phyloP scores from a whole-genome alignment of 345 rosid species.

The Boechera retrofracta region DNA sequence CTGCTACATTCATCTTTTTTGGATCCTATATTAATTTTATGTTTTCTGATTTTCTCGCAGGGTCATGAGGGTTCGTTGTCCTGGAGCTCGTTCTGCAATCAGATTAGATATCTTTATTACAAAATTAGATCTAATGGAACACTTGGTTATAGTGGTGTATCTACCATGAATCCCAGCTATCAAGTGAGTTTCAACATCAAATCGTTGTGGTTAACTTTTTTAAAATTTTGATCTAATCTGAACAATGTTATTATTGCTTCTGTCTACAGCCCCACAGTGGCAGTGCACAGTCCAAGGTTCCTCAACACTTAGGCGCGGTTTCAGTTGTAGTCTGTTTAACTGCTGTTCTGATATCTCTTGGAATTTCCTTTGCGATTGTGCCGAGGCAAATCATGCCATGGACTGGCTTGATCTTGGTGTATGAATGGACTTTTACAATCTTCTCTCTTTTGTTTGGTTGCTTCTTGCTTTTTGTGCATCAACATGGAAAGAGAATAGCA shows the following conservation, averaged over 20 bases:
- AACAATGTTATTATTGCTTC: conserved; percentile 20
- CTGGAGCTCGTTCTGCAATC: conserved; percentile 63
- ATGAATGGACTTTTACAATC: conserved; percentile 87
- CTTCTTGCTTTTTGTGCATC: conserved; percentile 68
- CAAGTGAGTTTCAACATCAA: conserved; percentile 51
- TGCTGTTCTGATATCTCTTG: conserved; percentile 60
- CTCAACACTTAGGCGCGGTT: conserved; percentile 69
- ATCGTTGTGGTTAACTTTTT: neutral
- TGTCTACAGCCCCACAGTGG: conserved; percentile 52
- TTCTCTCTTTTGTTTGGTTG: conserved; percentile 71
- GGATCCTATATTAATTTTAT: conserved; percentile 1
- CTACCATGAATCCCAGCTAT: conserved; percentile 54
- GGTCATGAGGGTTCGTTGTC: conserved; percentile 53
- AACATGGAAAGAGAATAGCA: conserved; percentile 67
- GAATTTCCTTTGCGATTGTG: conserved; percentile 64
- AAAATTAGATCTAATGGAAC: conserved; percentile 60
- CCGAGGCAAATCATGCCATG: conserved; percentile 94
- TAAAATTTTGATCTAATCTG: conserved; percentile 9
- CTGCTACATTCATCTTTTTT: conserved; percentile 12
- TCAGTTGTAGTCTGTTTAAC: conserved; percentile 65
- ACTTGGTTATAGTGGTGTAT: conserved; percentile 58
- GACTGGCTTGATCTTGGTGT: conserved; percentile 88
- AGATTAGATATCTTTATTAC: conserved; percentile 65
- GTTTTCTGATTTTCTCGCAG: conserved; percentile 48
- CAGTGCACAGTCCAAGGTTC: conserved; percentile 61